Evolutionary conservation across 352 stramenopile species (phyloP), one percentile per base, ranked within the genome.

Genomic region (Lagenidium sp.): DNA sequence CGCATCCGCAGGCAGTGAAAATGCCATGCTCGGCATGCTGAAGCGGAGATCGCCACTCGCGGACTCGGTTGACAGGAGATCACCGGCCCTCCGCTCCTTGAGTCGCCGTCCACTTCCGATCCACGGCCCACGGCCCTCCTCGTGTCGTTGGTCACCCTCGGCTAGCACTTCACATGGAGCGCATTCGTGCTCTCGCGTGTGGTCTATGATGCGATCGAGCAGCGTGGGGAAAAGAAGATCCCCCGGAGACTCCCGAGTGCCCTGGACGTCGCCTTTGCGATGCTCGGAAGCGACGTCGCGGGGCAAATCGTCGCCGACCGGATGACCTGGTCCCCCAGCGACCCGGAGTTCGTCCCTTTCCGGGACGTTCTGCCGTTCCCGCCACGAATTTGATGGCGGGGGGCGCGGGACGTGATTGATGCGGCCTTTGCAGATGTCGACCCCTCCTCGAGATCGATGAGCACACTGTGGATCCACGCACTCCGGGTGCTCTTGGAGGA

Each of bases 151-250:
- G 35, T 41, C 7, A 41, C 59, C 8, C 18, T 58, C 13, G 55
- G 55, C 0, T 50, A 63, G 32, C 44, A 53, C 25, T 58, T 59
- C 44, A 50, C 55, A 15, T 63, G 49, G 55, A 59, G 44, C 37
- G 55, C 55, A 26, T 63, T 63, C 34, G 41, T 59, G 23, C 55
- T 63, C n/a, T 59, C 49, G 18, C 47, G 52, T 22, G 25, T 63
- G 23, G 55, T 63, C 8, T 63, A 45, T 20, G 55, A 63, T 26
- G 39, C 52, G 34, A 41, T 63, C 1, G 1, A 52, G n/a, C 22
- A 56, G 16, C 4, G 41, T 5, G 15, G 40, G 4, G 21, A 26
- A 1, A 62, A 62, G 16, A 44, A 57, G 1, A 19, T 38, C 4
- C 48, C 49, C 12, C 49, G 55, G 4, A 35, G n/a, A n/a, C n/a